These are phyloP conservation scores for Nothophytophthora sp. DNA, from an alignment of 352 stramenopile genomes.

Conservation along the genomic window DNA sequence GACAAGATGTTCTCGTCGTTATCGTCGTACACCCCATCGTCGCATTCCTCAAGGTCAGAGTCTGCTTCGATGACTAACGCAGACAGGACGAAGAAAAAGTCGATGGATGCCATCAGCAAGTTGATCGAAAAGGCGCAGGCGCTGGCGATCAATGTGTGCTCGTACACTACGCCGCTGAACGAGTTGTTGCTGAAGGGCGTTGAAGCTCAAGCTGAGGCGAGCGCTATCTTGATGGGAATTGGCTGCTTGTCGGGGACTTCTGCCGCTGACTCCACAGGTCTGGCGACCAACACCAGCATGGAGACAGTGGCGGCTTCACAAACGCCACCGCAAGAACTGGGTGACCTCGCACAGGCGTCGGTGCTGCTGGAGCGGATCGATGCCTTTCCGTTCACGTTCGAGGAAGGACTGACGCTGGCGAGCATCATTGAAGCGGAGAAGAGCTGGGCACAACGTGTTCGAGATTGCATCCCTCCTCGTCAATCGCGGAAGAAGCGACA, in stretches of 20 bases:
- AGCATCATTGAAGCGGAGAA: conserved; percentile 60
- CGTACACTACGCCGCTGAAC: conserved; percentile 59
- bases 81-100: conserved; percentile 61
- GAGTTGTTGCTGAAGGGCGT: conserved; percentile 55
- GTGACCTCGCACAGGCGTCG: conserved; percentile 52
- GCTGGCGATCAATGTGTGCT: conserved; percentile 64
- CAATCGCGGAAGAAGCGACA: conserved; percentile 83
- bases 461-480: conserved; percentile 69
- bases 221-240: conserved; percentile 56
- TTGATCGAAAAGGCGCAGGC: conserved; percentile 65
- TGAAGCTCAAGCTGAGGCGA: conserved; percentile 48
- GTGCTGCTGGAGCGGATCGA: conserved; percentile 67
- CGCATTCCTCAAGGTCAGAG: conserved; percentile 25
- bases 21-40: conserved; percentile 23
- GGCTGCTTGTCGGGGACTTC: conserved; percentile 32
- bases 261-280: conserved; percentile 1
- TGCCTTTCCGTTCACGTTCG: conserved; percentile 72
- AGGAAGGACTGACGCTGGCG: conserved; percentile 60
- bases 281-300: conserved; percentile 4
- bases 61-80: conserved; percentile 10
- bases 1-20: conserved; percentile 60
- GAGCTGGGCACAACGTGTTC: conserved; percentile 68
- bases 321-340: conserved; percentile 16
- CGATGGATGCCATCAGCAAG: conserved; percentile 63
- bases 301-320: conserved; percentile 10